Evolutionary conservation across 345 rosid genomes (phyloP).

Genomic region (Microcos paniculata): DNA sequence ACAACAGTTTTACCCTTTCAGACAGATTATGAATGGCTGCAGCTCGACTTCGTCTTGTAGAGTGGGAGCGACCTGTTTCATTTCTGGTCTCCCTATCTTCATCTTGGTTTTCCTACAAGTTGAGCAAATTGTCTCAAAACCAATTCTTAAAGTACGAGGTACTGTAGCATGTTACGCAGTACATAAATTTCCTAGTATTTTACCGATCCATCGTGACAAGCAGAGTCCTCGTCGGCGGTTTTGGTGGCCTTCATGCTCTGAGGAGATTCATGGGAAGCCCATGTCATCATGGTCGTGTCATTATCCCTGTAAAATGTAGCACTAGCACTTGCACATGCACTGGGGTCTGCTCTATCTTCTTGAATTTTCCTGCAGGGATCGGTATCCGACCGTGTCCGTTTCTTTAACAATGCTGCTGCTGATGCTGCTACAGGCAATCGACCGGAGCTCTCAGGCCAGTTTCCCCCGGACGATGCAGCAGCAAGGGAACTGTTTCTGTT

Average conservation of each 20-base stretch:
- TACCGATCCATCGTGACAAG: slow-evolving; percentile 53
- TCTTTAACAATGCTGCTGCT: slow-evolving; percentile 40
- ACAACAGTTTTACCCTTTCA: slow-evolving; percentile 57
- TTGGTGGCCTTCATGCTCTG: slow-evolving; percentile 39
- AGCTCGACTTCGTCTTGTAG: slow-evolving; percentile 79
- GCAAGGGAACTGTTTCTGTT: slow-evolving; percentile 33
- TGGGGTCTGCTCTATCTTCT: slow-evolving; percentile 17
- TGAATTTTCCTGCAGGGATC: slow-evolving; percentile 9
- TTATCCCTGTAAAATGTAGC: slow-evolving; percentile 31
- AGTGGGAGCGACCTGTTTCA: slow-evolving; percentile 32
- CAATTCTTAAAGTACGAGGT: not conserved
- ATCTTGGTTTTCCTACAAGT: slow-evolving; percentile 31
- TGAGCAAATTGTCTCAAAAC: not conserved
- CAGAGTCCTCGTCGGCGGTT: slow-evolving; percentile 44
- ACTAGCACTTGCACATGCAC: slow-evolving; percentile 34
- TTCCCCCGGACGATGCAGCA: slow-evolving; percentile 31
- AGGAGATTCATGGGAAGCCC: slow-evolving; percentile 50
- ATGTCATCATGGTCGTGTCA: slow-evolving; percentile 36
- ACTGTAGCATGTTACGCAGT: not conserved
- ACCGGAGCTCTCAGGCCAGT: slow-evolving; percentile 42
- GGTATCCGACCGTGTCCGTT: slow-evolving; percentile 26
- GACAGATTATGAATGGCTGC: slow-evolving; percentile 94
- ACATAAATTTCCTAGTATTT: not conserved
- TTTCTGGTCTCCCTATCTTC: slow-evolving; percentile 31
- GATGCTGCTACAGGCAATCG: slow-evolving; percentile 24